These are phyloP conservation scores for Phlegmacium glaucopus DNA, from an alignment of 768 basidiomycete genomes.

Conservation along the genomic window DNA sequence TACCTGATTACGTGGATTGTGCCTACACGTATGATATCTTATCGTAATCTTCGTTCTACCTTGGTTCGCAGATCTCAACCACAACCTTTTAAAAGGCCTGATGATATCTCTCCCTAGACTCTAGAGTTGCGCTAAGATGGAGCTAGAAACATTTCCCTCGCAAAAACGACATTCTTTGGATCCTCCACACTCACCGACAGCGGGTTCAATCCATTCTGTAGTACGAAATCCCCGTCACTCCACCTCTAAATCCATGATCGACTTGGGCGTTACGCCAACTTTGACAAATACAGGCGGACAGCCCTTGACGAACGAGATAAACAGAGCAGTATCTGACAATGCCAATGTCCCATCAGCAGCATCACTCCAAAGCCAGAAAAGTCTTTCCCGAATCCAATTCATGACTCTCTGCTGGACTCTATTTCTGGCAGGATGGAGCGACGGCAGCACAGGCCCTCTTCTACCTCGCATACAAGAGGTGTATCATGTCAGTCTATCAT, in stretches of 20 bases:
- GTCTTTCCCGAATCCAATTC: constrained; percentile 42
- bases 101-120: too few relatives aligned
- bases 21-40: too few relatives aligned
- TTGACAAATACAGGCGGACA: too few relatives aligned
- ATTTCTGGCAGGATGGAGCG: constrained; percentile 75
- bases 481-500: constrained; percentile 39
- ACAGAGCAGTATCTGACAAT: not conserved
- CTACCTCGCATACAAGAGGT: constrained; percentile 64
- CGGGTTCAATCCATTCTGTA: too few relatives aligned
- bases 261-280: not conserved
- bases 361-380: constrained; percentile 14
- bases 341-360: not conserved
- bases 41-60: too few relatives aligned
- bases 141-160: too few relatives aligned
- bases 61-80: too few relatives aligned
- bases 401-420: constrained; percentile 50
- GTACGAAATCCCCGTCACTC: not conserved
- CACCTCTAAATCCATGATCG: not conserved
- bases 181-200: too few relatives aligned
- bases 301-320: not conserved
- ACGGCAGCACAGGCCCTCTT: constrained; percentile 70
- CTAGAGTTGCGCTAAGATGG: too few relatives aligned
- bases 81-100: too few relatives aligned
- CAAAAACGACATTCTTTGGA: too few relatives aligned
- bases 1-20: too few relatives aligned